phyloP scores from a whole-genome alignment of 306 rosid genomes.

The Pachyrhizus erosus region DNA sequence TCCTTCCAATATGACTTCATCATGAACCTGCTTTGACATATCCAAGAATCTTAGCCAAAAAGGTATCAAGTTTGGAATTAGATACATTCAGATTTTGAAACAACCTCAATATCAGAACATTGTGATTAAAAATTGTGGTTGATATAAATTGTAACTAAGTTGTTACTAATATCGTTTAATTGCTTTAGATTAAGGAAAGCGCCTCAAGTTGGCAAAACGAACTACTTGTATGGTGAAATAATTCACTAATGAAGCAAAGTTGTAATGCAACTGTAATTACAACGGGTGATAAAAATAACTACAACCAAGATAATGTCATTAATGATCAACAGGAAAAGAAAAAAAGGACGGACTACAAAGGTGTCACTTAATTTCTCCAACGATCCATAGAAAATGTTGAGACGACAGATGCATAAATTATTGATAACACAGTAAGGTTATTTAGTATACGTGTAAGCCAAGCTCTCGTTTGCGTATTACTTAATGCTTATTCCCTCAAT shows the following conservation, averaged over 20 bases:
- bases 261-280: background rate
- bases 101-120: background rate
- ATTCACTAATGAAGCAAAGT: background rate
- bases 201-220: background rate
- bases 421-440: background rate
- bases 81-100: conserved; percentile 7
- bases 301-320: background rate
- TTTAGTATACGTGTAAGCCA: background rate
- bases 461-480: background rate
- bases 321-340: background rate
- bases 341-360: background rate
- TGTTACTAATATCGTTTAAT: background rate
- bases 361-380: background rate
- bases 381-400: background rate
- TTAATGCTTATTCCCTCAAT: background rate
- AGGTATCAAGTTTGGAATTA: background rate
- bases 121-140: background rate
- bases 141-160: background rate
- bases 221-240: background rate
- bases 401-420: background rate
- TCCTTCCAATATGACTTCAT: conserved; percentile 97
- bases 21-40: conserved; percentile 75
- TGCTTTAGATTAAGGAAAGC: background rate
- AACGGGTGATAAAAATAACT: background rate
- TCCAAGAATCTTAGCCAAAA: conserved; percentile 29